phyloP scores from a whole-genome alignment of 1,284 basidiomycete species.

The Rhodotorula mucilaginosa region DNA sequence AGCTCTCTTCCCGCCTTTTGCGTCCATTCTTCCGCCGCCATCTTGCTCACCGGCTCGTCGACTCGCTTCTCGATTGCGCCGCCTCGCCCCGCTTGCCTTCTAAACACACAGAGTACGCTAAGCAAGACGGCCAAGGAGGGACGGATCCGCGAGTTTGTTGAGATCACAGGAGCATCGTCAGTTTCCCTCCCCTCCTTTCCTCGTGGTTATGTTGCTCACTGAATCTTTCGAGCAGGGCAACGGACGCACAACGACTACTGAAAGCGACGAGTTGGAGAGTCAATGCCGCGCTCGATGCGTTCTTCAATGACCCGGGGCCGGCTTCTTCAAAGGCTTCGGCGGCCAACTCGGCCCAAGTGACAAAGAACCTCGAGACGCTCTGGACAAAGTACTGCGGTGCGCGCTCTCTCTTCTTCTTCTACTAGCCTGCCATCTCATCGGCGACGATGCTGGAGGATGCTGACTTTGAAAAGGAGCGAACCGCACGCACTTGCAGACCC shows the following conservation, averaged over 20 bases:
- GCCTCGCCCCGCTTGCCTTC: not conserved
- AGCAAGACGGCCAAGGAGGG: conserved; percentile 28
- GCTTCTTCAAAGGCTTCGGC: conserved; percentile 46
- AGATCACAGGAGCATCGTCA: conserved; percentile 39
- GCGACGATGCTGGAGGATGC: not conserved
- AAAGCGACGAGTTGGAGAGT: conserved; percentile 65
- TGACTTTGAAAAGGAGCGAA: not conserved
- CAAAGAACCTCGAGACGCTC: conserved; percentile 57
- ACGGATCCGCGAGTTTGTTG: conserved; percentile 30
- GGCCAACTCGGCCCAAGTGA: conserved; percentile 33
- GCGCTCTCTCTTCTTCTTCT: not conserved
- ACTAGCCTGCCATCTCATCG: not conserved
- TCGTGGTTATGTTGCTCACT: not conserved
- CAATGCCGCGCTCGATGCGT: conserved; percentile 73
- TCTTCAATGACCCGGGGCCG: conserved; percentile 51
- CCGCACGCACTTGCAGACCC: conserved; percentile 48
- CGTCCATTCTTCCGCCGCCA: no score
- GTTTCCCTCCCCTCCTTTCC: conserved; percentile 26
- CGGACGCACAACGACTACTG: conserved; percentile 68
- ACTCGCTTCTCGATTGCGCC: no score
- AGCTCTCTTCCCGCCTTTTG: no score
- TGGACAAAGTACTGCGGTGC: conserved; percentile 79
- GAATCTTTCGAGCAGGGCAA: not conserved
- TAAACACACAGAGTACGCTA: conserved; percentile 13
- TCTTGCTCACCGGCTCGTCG: no score